Conservation (phyloP, 805 yeast genomes). For the Candida broadrunensis region DNA sequence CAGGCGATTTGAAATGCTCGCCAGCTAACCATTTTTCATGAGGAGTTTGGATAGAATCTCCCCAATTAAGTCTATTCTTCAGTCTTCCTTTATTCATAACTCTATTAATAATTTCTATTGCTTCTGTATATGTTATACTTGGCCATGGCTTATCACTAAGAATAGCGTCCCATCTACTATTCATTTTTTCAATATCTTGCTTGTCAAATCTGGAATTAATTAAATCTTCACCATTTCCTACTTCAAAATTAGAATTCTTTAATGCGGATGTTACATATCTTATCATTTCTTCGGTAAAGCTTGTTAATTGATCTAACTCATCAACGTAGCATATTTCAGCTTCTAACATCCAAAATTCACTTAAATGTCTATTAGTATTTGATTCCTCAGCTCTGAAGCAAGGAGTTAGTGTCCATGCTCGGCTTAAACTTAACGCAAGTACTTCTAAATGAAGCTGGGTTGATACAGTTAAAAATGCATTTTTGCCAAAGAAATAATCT, state of each 20-base stretch:
- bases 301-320: constrained; percentile 57
- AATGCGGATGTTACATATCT: constrained; percentile 35
- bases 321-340: constrained; percentile 76
- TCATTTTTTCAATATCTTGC: constrained; percentile 33
- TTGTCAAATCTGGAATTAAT: constrained; percentile 34
- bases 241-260: constrained; percentile 13
- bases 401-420: constrained; percentile 89
- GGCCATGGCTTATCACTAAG: constrained; percentile 53
- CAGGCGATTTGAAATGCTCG: constrained; percentile 62
- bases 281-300: constrained; percentile 69
- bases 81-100: constrained; percentile 40
- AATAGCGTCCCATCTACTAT: constrained; percentile 61
- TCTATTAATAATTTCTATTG: constrained; percentile 48
- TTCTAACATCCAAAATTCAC: constrained; percentile 98
- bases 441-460: constrained; percentile 90
- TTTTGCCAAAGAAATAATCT: constrained; percentile 58
- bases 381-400: constrained; percentile 93
- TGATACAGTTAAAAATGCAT: constrained; percentile 80
- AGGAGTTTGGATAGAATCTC: constrained; percentile 72
- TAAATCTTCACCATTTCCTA: constrained; percentile 21
- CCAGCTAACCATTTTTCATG: constrained; percentile 93
- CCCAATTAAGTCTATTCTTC: constrained; percentile 48
- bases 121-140: constrained; percentile 71
- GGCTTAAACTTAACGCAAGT: constrained; percentile 63
- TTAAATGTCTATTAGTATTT: constrained; percentile 85